Evolutionary conservation across 148 eudicot species (phyloP).

Genomic region (Bassia scoparia): DNA sequence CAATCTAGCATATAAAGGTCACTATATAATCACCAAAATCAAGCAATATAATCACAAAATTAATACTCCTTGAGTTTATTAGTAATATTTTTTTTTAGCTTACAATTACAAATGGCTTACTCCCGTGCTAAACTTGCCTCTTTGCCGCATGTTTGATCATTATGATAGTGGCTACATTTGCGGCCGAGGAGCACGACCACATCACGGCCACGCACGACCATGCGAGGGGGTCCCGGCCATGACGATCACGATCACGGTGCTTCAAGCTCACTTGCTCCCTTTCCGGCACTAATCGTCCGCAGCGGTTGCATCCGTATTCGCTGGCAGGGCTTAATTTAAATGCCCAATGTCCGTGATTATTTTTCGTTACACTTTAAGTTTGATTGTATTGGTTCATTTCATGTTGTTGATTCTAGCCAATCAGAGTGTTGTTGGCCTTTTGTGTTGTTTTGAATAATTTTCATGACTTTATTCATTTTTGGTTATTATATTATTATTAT

Average conservation of each 20-base stretch:
- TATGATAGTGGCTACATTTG: not conserved
- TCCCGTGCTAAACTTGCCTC: not conserved
- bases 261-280: slow-evolving; percentile 1
- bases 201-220: not conserved
- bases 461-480: not conserved
- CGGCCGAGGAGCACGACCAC: slow-evolving; percentile 6
- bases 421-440: not conserved
- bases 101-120: not conserved
- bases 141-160: slow-evolving; percentile 16
- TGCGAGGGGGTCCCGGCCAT: not conserved
- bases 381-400: not conserved
- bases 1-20: not conserved
- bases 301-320: not conserved
- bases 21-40: not conserved
- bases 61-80: not conserved
- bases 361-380: not conserved
- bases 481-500: no score
- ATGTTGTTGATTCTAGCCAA: not conserved
- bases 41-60: not conserved
- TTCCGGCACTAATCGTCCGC: slow-evolving; percentile 7
- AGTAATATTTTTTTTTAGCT: not conserved
- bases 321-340: slow-evolving; percentile 20
- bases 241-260: not conserved
- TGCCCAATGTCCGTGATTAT: not conserved
- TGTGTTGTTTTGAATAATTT: not conserved